Conservation (phyloP, 352 stramenopile species). For the Thalassiosira hispida region DNA sequence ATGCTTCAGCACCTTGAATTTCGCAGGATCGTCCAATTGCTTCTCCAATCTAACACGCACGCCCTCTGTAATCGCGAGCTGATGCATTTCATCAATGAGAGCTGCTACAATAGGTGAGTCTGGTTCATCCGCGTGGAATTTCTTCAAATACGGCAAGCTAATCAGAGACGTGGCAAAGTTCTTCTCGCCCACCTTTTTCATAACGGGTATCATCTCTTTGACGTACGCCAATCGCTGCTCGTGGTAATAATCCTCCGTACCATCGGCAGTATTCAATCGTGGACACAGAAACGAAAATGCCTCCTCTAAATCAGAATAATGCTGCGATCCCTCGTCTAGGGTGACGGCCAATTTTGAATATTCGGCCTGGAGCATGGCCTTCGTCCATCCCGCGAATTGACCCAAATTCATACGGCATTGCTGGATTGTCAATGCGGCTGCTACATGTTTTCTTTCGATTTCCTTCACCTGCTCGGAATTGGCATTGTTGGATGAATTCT, state of each 20-base stretch:
- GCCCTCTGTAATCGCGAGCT: conserved; percentile 15
- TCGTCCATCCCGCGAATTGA: conserved; percentile 13
- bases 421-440: neutral
- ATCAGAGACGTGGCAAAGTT: neutral
- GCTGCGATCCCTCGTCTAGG: neutral
- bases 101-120: conserved; percentile 5
- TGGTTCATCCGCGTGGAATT: conserved; percentile 23
- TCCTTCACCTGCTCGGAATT: too few species aligned
- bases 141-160: conserved; percentile 32
- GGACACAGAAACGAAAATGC: conserved; percentile 33
- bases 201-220: conserved; percentile 27
- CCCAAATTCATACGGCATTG: neutral
- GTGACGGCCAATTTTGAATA: conserved; percentile 27
- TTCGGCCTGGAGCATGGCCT: conserved; percentile 27
- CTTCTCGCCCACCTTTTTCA: conserved; percentile 3
- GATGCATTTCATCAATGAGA: conserved; percentile 37
- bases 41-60: conserved; percentile 18
- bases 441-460: too few species aligned
- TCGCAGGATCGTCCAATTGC: conserved; percentile 2
- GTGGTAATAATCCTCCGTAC: conserved; percentile 15
- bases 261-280: neutral
- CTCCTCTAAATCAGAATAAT: conserved; percentile 18
- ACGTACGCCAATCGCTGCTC: conserved; percentile 33
- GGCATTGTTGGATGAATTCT: too few species aligned
- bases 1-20: conserved; percentile 25